Base-by-base conservation (phyloP, 2,329 filamentous ascomycete genomes). In the Epichloe amarillans region DNA sequence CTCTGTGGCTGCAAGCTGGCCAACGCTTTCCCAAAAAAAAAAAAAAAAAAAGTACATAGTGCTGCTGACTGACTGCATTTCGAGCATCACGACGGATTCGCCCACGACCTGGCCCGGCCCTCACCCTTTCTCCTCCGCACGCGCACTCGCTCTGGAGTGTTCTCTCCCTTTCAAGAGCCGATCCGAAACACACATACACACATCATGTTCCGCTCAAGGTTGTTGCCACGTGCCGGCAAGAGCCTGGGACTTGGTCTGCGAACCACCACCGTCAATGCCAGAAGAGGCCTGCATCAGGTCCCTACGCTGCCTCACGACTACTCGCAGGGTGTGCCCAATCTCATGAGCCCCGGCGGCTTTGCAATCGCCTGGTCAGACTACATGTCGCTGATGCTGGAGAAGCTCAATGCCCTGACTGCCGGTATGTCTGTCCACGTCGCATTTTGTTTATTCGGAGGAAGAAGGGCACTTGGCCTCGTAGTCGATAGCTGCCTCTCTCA, bases 321-420 rank as follows among this genome's bases (percentile, higher is more conserved):
- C 68, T 64, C 65, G 47, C 52, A 74, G 43, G 77, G 74, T 53
- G 73, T 95, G 5, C 77, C 80, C n/a, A 79, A 80, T 14, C 74
- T 97, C 54, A 74, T 95, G 63, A 82, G 82, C 33, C 66, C 75
- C 2, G 72, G 77, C 47, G 86, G 79, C 50, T 94, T 86, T 68
- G 70, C 84, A 51, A 76, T 87, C 50, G 83, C 89, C 47, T 98
- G 88, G 83, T 83, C 77, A 36, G 74, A 89, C 62, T 95, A 96
- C 71, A 89, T 95, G 75, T 64, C 71, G 38, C 69, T 84, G 57
- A 74, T 91, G 61, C 67, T 90, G 49, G 74, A 88, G 55, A 86
- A 85, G 68, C 76, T 97, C 64, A 94, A 94, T 67, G 69, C 73
- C 52, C 67, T 86, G 61, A 84, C 80, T 54, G 79, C 76, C 56